Evolutionary conservation across 495 filamentous ascomycete genomes (phyloP).

Genomic region (Chaetomium cochliodes): DNA sequence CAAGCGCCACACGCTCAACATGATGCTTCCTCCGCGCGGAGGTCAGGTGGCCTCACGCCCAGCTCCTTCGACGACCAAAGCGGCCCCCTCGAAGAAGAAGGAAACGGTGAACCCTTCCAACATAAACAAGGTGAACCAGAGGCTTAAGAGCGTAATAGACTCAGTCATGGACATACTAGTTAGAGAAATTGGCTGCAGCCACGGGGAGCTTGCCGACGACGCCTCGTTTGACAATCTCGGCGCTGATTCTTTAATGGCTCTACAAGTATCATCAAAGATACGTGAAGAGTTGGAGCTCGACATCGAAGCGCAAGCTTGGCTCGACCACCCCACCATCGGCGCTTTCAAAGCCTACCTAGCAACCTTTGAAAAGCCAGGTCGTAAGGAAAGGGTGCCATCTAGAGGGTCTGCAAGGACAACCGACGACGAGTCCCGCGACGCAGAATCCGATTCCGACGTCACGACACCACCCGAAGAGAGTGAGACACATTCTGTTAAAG

Average conservation of each 20-base stretch:
- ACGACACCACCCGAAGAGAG: constrained; percentile 50
- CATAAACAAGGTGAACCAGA: constrained; percentile 46
- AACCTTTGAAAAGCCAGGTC: constrained; percentile 46
- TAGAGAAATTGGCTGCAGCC: constrained; percentile 62
- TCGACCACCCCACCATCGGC: constrained; percentile 55
- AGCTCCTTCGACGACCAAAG: constrained; percentile 35
- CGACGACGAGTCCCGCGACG: constrained; percentile 45
- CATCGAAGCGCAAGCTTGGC: constrained; percentile 54
- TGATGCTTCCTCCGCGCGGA: constrained; percentile 60
- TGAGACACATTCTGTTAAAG: constrained; percentile 45
- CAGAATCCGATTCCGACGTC: constrained; percentile 48
- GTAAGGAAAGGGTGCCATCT: constrained; percentile 31
- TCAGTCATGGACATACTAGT: constrained; percentile 63
- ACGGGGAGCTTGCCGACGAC: constrained; percentile 58
- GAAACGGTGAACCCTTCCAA: constrained; percentile 43
- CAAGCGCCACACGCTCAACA: constrained; percentile 64
- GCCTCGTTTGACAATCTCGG: constrained; percentile 57
- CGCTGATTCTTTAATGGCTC: constrained; percentile 60
- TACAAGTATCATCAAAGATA: constrained; percentile 54
- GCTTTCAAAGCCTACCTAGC: constrained; percentile 59
- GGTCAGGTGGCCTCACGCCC: constrained; percentile 34
- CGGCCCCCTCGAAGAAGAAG: constrained; percentile 37
- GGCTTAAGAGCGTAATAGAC: constrained; percentile 39
- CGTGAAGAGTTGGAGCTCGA: constrained; percentile 58
- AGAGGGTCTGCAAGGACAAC: constrained; percentile 38